phyloP scores from a whole-genome alignment of 805 yeast species.

The Lachancea dasiensis region DNA sequence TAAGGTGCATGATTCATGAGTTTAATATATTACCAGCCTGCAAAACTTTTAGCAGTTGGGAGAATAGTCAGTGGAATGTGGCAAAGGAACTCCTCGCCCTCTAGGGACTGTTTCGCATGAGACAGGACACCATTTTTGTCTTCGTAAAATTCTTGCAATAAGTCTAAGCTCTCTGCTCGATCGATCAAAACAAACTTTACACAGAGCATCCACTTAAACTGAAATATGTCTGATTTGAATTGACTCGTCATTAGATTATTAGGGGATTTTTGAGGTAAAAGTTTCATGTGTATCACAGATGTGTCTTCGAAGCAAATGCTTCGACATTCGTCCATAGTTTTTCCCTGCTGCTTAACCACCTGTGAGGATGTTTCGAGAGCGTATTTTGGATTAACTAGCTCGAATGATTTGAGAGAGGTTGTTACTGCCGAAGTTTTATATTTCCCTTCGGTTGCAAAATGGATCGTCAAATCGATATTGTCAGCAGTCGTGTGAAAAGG shows the following conservation, averaged over 20 bases:
- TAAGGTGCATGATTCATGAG: too few species aligned
- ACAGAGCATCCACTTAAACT: constrained; percentile 34
- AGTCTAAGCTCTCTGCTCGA: constrained; percentile 13
- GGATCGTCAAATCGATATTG: constrained; percentile 36
- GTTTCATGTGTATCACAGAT: constrained; percentile 24
- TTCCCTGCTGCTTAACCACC: constrained; percentile 16
- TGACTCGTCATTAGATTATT: constrained; percentile 34
- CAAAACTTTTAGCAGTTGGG: constrained; percentile 43
- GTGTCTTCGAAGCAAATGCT: constrained; percentile 29
- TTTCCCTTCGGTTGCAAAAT: constrained; percentile 23
- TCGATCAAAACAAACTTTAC: constrained; percentile 31
- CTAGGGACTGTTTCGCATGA: constrained; percentile 32
- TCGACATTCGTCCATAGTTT: constrained; percentile 28
- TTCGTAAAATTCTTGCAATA: constrained; percentile 26
- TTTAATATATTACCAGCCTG: constrained; percentile 36
- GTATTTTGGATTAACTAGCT: constrained; percentile 32
- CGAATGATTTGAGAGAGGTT: constrained; percentile 33
- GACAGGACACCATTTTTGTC: constrained; percentile 35
- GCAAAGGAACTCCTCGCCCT: constrained; percentile 39
- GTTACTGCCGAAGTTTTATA: constrained; percentile 37
- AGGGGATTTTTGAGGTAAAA: constrained; percentile 32
- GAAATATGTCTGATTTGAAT: constrained; percentile 37
- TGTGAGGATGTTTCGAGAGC: constrained; percentile 14
- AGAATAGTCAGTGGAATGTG: constrained; percentile 41
- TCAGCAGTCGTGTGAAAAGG: constrained; percentile 42